phyloP scores from a whole-genome alignment of 768 basidiomycete genomes.

The Tulasnella sp. region DNA sequence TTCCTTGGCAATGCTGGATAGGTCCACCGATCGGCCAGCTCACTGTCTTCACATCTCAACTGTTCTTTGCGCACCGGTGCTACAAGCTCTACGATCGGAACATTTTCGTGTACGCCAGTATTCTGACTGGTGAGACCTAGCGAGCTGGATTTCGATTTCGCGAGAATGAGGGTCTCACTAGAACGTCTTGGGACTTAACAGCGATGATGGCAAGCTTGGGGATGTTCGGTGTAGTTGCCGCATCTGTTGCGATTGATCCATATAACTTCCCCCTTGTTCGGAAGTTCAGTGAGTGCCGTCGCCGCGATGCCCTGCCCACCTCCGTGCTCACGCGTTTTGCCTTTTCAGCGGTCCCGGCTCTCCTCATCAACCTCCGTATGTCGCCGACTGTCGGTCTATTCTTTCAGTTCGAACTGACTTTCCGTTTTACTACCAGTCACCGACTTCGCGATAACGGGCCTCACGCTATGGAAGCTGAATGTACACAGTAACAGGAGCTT shows the following conservation, averaged over 20 bases:
- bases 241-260: neutral
- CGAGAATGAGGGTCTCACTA: neutral
- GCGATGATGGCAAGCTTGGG: neutral
- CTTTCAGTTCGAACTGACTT: neutral
- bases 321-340: neutral
- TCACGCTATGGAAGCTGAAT: neutral
- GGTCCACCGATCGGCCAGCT: neutral
- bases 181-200: neutral
- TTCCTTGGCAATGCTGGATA: slow-evolving; percentile 11
- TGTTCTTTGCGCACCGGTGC: slow-evolving; percentile 16
- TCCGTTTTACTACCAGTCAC: neutral
- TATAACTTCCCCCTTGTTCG: neutral
- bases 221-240: neutral
- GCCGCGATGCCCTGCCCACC: neutral
- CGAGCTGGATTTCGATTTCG: neutral
- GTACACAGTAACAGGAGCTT: neutral
- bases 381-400: neutral
- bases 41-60: neutral
- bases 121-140: neutral
- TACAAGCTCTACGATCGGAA: neutral
- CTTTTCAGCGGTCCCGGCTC: slow-evolving; percentile 1
- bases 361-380: slow-evolving; percentile 5
- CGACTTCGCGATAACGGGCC: slow-evolving; percentile 7
- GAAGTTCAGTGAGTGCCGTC: neutral
- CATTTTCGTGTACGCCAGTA: neutral